Base-by-base conservation (phyloP, 306 rosid genomes). In the Lupinus albus region DNA sequence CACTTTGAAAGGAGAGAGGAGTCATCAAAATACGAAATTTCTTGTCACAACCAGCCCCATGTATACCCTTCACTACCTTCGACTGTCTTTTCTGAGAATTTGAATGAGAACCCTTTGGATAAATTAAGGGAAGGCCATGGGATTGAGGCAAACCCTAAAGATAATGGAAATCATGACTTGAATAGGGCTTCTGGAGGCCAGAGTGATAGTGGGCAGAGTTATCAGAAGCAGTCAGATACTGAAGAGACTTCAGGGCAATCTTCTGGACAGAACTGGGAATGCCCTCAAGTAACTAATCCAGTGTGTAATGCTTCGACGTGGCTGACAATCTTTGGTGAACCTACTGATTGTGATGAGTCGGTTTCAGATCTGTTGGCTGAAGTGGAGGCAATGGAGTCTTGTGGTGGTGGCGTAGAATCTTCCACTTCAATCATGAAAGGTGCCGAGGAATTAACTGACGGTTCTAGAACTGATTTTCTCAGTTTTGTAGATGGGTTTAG, bases 281-380 rank as follows among this genome's bases (percentile, higher is more conserved):
- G 73, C 72, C 83, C 83, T 45, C 63, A 55, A 13, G 76, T 57
- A 45, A 49, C 50, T 61, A 72, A 72, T 67, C 84, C 87, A 4
- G 65, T 67, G 20, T 75, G 85, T 52, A 77, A 75, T 67, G 21
- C 81, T 12, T 64, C 88, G 41, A 61, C 82, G 60, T 93, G 96
- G 98, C 79, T 72, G 61, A 86, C 80, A 61, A 76, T 92, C 54
- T 82, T 82, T 30, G 80, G 80, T 0, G 96, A 83, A 11, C 65
- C 88, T 48, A 64, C 82, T 58, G 98, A 86, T 44, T 89, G 87
- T 57, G 95, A 85, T 48, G 92, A 90, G 56, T 88, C 99, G 39
- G 91, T 94, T 70, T 94, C 99, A 25, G 97, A 94, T 83, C 83
- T 94, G 67, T 80, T 94, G 83, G 99, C 97, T 3, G 96, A 91